phyloP scores from a whole-genome alignment of 768 basidiomycete species.

The Cystobasidiopsis lactophilus region DNA sequence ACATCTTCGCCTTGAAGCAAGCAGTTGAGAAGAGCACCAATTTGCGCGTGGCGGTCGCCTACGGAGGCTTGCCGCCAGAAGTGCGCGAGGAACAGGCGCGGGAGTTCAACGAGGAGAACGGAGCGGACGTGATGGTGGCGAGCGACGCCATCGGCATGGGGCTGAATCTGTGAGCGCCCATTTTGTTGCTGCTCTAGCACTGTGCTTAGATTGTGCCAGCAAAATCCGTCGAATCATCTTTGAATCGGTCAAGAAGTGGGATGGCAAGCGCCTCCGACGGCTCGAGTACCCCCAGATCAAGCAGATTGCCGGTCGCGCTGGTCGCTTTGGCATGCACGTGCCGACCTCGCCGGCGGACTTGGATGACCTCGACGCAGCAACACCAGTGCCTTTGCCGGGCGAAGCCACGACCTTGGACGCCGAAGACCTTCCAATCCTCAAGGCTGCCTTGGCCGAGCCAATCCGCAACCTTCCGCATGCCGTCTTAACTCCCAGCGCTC shows the following conservation, averaged over 20 bases:
- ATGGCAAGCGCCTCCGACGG: slow-evolving; percentile 27
- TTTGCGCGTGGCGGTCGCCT: slow-evolving; percentile 70
- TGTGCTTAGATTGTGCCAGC: slow-evolving; percentile 27
- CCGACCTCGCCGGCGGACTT: slow-evolving; percentile 5
- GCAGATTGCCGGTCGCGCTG: slow-evolving; percentile 85
- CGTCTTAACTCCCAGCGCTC: not conserved
- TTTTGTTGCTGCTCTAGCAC: not conserved
- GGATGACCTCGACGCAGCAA: too few relatives aligned
- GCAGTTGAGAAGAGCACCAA: slow-evolving; percentile 47
- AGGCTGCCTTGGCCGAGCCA: slow-evolving; percentile 34
- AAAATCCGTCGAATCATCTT: slow-evolving; percentile 81
- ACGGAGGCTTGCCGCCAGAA: slow-evolving; percentile 79
- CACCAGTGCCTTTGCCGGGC: slow-evolving; percentile 31
- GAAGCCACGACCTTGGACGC: slow-evolving; percentile 47
- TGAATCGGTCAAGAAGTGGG: slow-evolving; percentile 42
- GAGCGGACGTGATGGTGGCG: slow-evolving; percentile 70
- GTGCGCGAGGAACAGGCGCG: slow-evolving; percentile 75
- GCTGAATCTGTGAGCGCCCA: slow-evolving; percentile 55
- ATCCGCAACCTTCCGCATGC: slow-evolving; percentile 21
- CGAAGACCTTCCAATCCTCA: slow-evolving; percentile 41
- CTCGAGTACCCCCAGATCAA: slow-evolving; percentile 61
- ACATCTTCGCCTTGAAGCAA: slow-evolving; percentile 57
- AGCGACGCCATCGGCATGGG: slow-evolving; percentile 97
- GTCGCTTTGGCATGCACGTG: slow-evolving; percentile 53
- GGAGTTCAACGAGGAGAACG: slow-evolving; percentile 59